Base-by-base conservation (phyloP, 1,139 yeast genomes). In the Blastobotrys serpentis region DNA sequence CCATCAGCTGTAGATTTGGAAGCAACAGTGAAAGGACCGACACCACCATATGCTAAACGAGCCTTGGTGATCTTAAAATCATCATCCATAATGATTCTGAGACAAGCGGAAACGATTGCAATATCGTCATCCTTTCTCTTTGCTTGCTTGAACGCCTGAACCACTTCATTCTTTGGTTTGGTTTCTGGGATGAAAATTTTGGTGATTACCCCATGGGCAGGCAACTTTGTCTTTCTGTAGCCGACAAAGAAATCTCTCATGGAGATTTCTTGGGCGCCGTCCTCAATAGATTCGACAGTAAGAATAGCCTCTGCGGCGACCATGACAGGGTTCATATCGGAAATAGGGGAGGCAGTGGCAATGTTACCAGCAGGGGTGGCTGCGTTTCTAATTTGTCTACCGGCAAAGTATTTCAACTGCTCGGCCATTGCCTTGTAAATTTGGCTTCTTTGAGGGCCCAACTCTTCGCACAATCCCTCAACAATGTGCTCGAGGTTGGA, bases 341-440 rank as follows among this genome's bases (percentile, higher is more conserved):
- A 70, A 50, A 73, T 73, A 22, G 77, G 77, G n/a, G 76, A 71
- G 1, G 77, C 77, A 2, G 77, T 73, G 11, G 74, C 76, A 42
- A 73, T 70, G 34, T 72, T 72, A 23, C 77, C 77, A 0, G 77
- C 76, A 1, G 77, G 73, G 4, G 76, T 73, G 11, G 76, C 77
- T 5, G 71, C 77, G 50, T 73, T 73, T 44, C 77, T 65, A 44
- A 73, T 72, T 52, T 74, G 77, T 22, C 76, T 64, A 1, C 77
- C 77, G 1, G 77, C 77, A 58, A 73, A 73, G 52, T 68, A 66
- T 56, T 72, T 72, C 45, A 73, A 61, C 53, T 73, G 77, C 23
- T 65, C 60, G n/a, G 67, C 61, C 33, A 73, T 69, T 14, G 71
- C 70, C 14, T 55, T 46, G 52, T 54, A 73, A 7, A 68, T 67